These are phyloP conservation scores for Ogataea paradorogensis DNA, from an alignment of 805 yeast species.

Conservation along the genomic window DNA sequence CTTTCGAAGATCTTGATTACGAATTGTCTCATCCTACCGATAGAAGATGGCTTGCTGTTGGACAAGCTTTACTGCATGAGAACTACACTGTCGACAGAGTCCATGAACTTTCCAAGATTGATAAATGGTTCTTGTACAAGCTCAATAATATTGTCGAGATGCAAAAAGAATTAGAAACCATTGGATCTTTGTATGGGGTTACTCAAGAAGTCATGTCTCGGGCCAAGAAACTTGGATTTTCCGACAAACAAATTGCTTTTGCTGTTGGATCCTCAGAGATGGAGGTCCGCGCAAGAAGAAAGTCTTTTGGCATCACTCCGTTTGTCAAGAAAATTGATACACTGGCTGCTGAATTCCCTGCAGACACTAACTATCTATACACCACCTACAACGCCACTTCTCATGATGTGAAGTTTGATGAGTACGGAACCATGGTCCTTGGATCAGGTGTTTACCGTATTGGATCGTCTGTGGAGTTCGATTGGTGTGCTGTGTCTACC, in stretches of 20 bases:
- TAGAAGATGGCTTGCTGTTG: constrained; percentile 95
- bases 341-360: constrained; percentile 99
- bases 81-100: constrained; percentile 92
- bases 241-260: constrained; percentile 92
- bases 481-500: constrained; percentile 99
- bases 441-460: constrained; percentile 99
- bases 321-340: constrained; percentile 97
- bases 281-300: constrained; percentile 92
- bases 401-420: constrained; percentile 81
- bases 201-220: constrained; percentile 68
- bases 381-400: constrained; percentile 90
- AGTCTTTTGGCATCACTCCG: constrained; percentile 83
- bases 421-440: constrained; percentile 90
- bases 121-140: constrained; percentile 94
- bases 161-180: constrained; percentile 74
- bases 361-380: constrained; percentile 89
- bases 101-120: constrained; percentile 87
- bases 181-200: constrained; percentile 55
- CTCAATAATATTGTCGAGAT: constrained; percentile 88
- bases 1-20: constrained; percentile 76
- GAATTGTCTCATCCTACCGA: constrained; percentile 86
- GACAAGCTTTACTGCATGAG: constrained; percentile 81
- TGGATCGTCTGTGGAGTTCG: constrained; percentile 98
- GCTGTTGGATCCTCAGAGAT: constrained; percentile 87
- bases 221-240: constrained; percentile 97